phyloP scores from a whole-genome alignment of 441 rosid genomes.

The Eruca vesicaria region DNA sequence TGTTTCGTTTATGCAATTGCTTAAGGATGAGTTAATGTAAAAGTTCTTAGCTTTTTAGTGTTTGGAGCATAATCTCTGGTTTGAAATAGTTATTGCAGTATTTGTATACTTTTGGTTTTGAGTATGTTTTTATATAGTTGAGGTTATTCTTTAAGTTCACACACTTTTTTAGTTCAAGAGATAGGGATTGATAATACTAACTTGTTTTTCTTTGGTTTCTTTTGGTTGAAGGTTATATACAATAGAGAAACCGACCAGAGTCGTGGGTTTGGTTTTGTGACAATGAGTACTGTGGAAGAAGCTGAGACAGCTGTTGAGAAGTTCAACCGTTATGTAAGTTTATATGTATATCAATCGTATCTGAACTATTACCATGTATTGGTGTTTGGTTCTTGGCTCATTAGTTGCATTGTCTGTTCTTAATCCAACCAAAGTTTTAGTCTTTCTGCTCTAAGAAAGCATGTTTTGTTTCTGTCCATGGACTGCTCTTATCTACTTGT shows the following conservation, averaged over 20 bases:
- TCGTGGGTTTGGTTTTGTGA: slow-evolving; percentile 94
- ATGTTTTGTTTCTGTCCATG: background rate
- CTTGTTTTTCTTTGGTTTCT: slow-evolving; percentile 11
- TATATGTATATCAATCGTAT: background rate
- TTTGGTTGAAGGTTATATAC: slow-evolving; percentile 67
- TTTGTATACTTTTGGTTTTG: background rate
- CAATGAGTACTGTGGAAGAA: slow-evolving; percentile 88
- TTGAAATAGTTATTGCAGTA: background rate
- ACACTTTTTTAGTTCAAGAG: background rate
- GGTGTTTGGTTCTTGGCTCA: background rate
- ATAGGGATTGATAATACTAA: background rate
- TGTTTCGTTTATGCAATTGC: too few relatives aligned
- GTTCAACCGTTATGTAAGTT: slow-evolving; percentile 59
- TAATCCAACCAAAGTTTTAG: background rate
- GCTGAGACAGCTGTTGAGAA: slow-evolving; percentile 80
- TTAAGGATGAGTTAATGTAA: background rate
- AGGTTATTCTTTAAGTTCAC: background rate
- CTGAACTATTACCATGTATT: background rate
- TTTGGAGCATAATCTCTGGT: background rate
- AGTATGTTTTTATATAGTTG: background rate
- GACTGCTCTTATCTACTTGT: too few relatives aligned
- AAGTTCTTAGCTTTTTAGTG: background rate
- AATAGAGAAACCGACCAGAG: slow-evolving; percentile 82
- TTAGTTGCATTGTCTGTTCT: background rate
- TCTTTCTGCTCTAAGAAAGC: background rate